These are phyloP conservation scores for Agaricales sp. DNA, from an alignment of 1,284 basidiomycete species.

Conservation along the genomic window DNA sequence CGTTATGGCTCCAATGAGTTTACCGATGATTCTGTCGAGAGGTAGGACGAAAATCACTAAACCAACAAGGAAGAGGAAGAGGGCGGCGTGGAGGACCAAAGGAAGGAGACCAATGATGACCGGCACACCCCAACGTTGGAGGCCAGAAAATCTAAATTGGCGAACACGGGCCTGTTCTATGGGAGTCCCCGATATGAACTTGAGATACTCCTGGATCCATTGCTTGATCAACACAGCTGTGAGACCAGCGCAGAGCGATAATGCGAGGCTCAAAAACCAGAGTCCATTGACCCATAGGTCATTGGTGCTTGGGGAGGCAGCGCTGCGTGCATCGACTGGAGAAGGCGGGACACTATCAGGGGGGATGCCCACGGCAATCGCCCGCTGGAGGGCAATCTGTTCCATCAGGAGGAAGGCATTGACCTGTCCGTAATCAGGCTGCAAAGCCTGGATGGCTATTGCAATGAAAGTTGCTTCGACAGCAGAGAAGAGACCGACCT, in stretches of 20 bases:
- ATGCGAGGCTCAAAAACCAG: slow-evolving; percentile 1
- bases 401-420: not conserved
- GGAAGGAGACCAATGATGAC: slow-evolving; percentile 1
- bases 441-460: not conserved
- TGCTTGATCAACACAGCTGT: slow-evolving; percentile 2
- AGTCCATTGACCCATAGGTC: slow-evolving; percentile 1
- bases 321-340: no score
- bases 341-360: no score
- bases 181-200: not conserved
- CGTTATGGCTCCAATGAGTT: no score
- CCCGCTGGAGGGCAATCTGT: not conserved
- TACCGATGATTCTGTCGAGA: no score
- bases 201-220: not conserved
- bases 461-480: not conserved
- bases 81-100: not conserved
- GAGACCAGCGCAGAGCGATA: not conserved
- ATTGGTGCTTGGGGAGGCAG: no score
- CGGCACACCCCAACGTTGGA: slow-evolving; percentile 1
- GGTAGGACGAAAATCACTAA: not conserved
- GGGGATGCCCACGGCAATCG: no score
- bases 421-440: not conserved
- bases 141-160: not conserved
- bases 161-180: not conserved
- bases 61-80: not conserved
- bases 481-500: not conserved